Evolutionary conservation across 352 stramenopile genomes (phyloP), one percentile per base, ranked within the genome.

Genomic region (Pythium volutum): DNA sequence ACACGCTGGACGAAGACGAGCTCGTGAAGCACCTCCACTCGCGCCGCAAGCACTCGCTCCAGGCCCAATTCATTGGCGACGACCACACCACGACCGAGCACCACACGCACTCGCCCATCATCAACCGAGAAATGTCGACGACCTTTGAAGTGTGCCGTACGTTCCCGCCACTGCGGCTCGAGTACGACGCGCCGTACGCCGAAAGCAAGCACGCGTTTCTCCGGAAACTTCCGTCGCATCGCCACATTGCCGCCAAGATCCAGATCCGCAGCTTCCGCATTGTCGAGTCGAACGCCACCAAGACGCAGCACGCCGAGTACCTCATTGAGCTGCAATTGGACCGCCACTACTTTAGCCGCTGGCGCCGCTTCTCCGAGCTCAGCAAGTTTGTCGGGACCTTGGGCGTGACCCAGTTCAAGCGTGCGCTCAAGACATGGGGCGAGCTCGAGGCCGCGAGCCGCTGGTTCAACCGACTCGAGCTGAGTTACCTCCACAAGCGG

Each of bases 261-360:
- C 77, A 89, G 70, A 87, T 93, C 60, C 81, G 79, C 41, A 91
- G 77, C 67, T 93, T 93, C 68, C 81, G 84, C 11, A 91, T 93
- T 55, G 81, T 93, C 9, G 78, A 89, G 61, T 65, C 66, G 16
- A 62, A 45, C 42, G 55, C 23, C 15, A 81, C 63, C 9, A 75
- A 75, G 50, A 75, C 67, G 22, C 79, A 87, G 63, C 80, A 91
- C 58, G 84, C 81, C 64, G 84, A 93, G 76, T 93, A 90, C 59
- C 70, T 91, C 36, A 75, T 93, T 34, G 81, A 93, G 69, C 69
- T 89, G 57, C 76, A 88, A 60, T 71, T 93, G 20, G 84, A 91
- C 59, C 80, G 78, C 25, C 74, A 74, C 55, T 91, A 87, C 69
- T 76, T 89, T 43, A 91, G 74, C 41, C 73, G 71, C 38, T 93